phyloP scores from a whole-genome alignment of 345 rosid species.

The Cardamine occulta region DNA sequence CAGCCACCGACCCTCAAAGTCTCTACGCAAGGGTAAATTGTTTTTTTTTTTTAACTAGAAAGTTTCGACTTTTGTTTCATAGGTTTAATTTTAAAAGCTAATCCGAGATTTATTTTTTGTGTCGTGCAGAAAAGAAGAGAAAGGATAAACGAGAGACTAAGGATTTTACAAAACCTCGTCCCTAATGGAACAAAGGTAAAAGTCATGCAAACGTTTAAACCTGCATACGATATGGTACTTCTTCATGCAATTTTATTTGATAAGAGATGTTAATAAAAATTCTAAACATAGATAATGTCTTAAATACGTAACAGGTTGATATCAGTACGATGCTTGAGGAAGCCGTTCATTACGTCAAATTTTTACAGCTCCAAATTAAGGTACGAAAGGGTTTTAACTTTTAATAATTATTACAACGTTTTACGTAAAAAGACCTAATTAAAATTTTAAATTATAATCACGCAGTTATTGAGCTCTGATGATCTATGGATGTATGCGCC shows the following conservation, averaged over 20 bases:
- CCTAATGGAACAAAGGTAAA: constrained; percentile 91
- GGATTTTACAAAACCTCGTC: constrained; percentile 75
- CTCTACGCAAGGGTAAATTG: constrained; percentile 76
- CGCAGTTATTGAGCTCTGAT: constrained; percentile 83
- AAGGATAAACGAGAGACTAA: constrained; percentile 79
- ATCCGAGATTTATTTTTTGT: neutral
- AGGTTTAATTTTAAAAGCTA: neutral
- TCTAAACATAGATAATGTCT: constrained; percentile 8
- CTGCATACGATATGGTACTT: constrained; percentile 8
- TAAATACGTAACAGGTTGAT: constrained; percentile 62
- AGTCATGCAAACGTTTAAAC: constrained; percentile 19
- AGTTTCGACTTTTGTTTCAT: neutral
- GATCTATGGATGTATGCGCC: constrained; percentile 96
- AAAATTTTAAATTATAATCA: neutral
- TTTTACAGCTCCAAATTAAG: constrained; percentile 87
- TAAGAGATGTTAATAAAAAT: neutral
- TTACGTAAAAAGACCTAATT: constrained; percentile 10
- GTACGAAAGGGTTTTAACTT: constrained; percentile 35
- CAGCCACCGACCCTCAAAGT: constrained; percentile 88
- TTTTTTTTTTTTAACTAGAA: neutral
- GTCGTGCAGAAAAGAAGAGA: constrained; percentile 83
- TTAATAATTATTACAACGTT: neutral
- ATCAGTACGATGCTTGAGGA: constrained; percentile 97
- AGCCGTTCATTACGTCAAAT: constrained; percentile 87
- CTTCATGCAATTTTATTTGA: neutral